A percentile compares a stretch with the other conserved stretches of the same genome.
Evolutionary conservation across 441 rosid species (phyloP).

Genomic region (Aquilaria agallochum): DNA sequence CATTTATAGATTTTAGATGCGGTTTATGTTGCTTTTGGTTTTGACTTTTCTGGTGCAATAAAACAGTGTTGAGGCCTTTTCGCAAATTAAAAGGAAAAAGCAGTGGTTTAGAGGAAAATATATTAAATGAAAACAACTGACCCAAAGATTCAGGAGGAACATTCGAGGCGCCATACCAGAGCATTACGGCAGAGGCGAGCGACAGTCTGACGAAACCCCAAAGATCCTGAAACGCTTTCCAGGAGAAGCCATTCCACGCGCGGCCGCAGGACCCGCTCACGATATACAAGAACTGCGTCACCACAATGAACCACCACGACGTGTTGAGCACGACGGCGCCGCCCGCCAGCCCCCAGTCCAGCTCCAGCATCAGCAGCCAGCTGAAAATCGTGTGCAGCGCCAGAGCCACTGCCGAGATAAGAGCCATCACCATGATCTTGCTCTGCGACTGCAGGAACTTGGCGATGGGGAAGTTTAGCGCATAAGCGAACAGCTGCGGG

Average conservation of each 20-base stretch:
- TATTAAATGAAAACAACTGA: too few relatives aligned
- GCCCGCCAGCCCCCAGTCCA: slow-evolving; percentile 45
- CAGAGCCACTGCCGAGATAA: slow-evolving; percentile 32
- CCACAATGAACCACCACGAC: slow-evolving; percentile 46
- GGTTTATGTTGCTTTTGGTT: too few relatives aligned
- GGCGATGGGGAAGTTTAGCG: slow-evolving; percentile 42
- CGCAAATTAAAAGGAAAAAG: too few relatives aligned
- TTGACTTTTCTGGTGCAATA: too few relatives aligned
- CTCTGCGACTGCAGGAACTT: slow-evolving; percentile 50
- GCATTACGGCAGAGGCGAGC: slow-evolving; percentile 58
- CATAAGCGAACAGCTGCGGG: slow-evolving; percentile 42
- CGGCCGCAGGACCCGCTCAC: slow-evolving; percentile 39
- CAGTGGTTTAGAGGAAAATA: too few relatives aligned
- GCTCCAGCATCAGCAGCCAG: slow-evolving; percentile 33
- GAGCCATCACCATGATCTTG: slow-evolving; percentile 50
- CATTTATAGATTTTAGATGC: too few relatives aligned
- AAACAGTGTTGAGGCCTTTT: too few relatives aligned
- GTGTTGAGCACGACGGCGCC: slow-evolving; percentile 43
- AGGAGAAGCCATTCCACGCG: slow-evolving; percentile 47
- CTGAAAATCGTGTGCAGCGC: slow-evolving; percentile 31
- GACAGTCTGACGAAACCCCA: slow-evolving; percentile 50
- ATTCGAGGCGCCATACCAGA: slow-evolving; percentile 28
- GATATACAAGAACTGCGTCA: slow-evolving; percentile 36
- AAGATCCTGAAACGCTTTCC: slow-evolving; percentile 41
- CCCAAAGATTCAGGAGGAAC: too few relatives aligned